Evolutionary conservation across 768 basidiomycete genomes (phyloP).

Genomic region (Hygrocybe coccinea): DNA sequence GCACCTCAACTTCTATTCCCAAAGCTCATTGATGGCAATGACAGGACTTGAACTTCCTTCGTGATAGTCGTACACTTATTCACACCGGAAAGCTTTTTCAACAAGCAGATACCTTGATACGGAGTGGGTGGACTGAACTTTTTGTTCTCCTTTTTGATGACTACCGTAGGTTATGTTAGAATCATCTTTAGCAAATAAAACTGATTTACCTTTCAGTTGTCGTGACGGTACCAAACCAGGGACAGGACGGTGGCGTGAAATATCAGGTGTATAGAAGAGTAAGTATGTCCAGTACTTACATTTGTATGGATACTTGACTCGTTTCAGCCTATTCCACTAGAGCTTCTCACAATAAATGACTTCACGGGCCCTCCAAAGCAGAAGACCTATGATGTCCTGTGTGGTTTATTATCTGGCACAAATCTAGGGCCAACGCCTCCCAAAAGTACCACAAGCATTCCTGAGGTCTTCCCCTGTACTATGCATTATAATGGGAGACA

Average conservation of each 20-base stretch:
- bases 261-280: constrained; percentile 81
- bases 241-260: constrained; percentile 67
- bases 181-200: neutral
- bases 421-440: constrained; percentile 24
- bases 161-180: constrained; percentile 55
- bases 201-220: constrained; percentile 52
- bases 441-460: constrained; percentile 54
- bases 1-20: neutral
- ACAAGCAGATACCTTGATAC: constrained; percentile 77
- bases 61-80: constrained; percentile 77
- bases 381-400: constrained; percentile 59
- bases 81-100: constrained; percentile 78
- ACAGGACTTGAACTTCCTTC: constrained; percentile 83
- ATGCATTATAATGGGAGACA: constrained; percentile 84
- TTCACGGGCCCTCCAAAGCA: constrained; percentile 78
- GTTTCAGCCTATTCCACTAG: constrained; percentile 85
- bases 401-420: constrained; percentile 49
- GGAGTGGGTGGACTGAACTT: constrained; percentile 86
- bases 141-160: constrained; percentile 93
- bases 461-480: constrained; percentile 81
- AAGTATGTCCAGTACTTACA: constrained; percentile 21
- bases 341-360: constrained; percentile 78
- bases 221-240: constrained; percentile 72
- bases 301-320: constrained; percentile 9
- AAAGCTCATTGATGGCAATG: neutral